Evolutionary conservation across 129 eudicot species (phyloP).

Genomic region (Arctium minus): DNA sequence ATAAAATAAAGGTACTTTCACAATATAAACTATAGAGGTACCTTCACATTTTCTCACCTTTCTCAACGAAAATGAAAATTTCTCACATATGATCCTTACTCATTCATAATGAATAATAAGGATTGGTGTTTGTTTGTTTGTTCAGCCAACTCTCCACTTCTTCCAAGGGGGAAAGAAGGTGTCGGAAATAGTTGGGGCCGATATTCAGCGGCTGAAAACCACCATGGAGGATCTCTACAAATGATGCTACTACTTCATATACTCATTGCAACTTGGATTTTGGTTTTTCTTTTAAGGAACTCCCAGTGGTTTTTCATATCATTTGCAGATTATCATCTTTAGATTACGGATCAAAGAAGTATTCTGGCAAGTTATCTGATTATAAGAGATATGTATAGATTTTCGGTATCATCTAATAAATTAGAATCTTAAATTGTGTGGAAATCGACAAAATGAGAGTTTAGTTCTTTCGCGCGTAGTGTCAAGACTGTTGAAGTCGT

Average conservation of each 20-base stretch:
- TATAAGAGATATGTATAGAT: not conserved
- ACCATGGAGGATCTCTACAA: constrained; percentile 74
- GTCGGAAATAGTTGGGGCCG: constrained; percentile 73
- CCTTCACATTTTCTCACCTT: not conserved
- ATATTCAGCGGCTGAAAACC: constrained; percentile 50
- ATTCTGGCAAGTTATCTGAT: not conserved
- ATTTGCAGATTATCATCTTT: not conserved
- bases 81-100: not conserved
- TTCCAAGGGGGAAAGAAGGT: constrained; percentile 74
- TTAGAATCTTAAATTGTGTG: not conserved
- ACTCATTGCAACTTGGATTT: not conserved
- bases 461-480: not conserved
- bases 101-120: not conserved
- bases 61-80: not conserved
- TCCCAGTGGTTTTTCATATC: not conserved
- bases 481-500: not conserved
- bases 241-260: constrained; percentile 21
- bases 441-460: not conserved
- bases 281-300: not conserved
- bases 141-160: constrained; percentile 85
- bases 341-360: not conserved
- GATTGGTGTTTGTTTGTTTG: not conserved
- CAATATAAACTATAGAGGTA: not conserved
- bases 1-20: not conserved
- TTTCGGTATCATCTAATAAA: not conserved